Base-by-base conservation (phyloP, 1,139 yeast genomes). In the Yamadazyma spencermartinsiae region DNA sequence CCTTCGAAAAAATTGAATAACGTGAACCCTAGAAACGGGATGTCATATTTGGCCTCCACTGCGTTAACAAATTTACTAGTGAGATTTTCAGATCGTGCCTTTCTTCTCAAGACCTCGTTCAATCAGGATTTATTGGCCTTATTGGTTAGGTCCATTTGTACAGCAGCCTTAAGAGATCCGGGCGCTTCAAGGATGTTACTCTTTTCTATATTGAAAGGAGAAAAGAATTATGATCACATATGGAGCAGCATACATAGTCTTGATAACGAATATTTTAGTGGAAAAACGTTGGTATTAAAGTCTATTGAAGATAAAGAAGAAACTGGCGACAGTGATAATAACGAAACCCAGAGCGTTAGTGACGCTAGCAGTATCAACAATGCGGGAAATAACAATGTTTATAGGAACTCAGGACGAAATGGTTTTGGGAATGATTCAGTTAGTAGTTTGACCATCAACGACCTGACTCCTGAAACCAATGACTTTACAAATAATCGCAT, bases 91-190 rank as follows among this genome's bases (percentile, higher is more conserved):
- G 52, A 68, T 6, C 58, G 65, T 17, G 49, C 58, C 1, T 72
- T 74, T 43, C 52, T 81, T 29, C 51, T 65, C 10, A 76, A 69
- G 9, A 63, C 63, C 34, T 58, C 72, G n/a, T 55, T 64, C 41
- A 77, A 84, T 52, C 60, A 81, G 14, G 85, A 82, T 45, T 55
- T 80, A 27, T 58, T 86, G 27, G 83, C 89, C 0, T 55, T 84
- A 14, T 33, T 84, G 13, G 47, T 83, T 2, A 63, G 86, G 40
- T 65, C 83, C 0, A 56, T 82, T 2, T 68, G 80, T 37, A 74
- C 76, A 18, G 71, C 82, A 2, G 60, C 76, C 5, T 56, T 74
- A 4, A 70, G 79, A 36, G 54, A 66, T 44, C 80, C 79, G 2
- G 58, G 58, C 19, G 75, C 80, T 24, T 74, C 84, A 1, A 57